Conservation (phyloP, 1,139 yeast species). For the Spathaspora sp. region DNA sequence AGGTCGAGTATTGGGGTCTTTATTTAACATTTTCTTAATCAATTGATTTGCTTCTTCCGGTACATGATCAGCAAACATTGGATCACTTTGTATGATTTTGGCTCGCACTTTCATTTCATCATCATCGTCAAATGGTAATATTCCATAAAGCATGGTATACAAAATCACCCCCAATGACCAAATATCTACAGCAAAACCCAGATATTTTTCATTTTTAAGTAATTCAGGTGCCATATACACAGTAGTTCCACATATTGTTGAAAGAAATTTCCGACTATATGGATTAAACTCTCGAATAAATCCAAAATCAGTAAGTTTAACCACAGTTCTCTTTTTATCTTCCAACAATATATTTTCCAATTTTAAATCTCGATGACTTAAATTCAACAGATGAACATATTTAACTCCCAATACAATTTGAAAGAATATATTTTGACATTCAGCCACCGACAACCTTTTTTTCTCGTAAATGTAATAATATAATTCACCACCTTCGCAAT, state of each 20-base stretch:
- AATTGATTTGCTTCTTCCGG: conserved; percentile 52
- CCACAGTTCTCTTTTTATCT: conserved; percentile 52
- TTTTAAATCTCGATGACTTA: conserved; percentile 89
- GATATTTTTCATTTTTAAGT: conserved; percentile 63
- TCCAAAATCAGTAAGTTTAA: conserved; percentile 89
- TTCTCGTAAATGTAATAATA: conserved; percentile 68
- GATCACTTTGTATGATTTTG: conserved; percentile 66
- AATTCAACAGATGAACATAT: conserved; percentile 77
- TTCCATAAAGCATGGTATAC: conserved; percentile 84
- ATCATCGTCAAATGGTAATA: conserved; percentile 90
- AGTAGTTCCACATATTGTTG: conserved; percentile 91
- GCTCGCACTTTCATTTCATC: conserved; percentile 62
- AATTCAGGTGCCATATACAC: conserved; percentile 98
- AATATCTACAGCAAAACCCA: conserved; percentile 80
- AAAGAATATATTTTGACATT: conserved; percentile 61
- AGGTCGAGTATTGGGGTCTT: conserved; percentile 69
- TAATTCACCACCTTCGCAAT: conserved; percentile 86
- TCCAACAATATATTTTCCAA: conserved; percentile 82
- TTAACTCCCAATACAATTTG: conserved; percentile 83
- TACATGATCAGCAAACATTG: conserved; percentile 46
- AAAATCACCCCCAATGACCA: conserved; percentile 95
- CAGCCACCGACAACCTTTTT: conserved; percentile 53
- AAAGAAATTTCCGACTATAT: conserved; percentile 52
- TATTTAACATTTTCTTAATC: conserved; percentile 55
- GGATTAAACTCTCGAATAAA: conserved; percentile 78